Conservation (phyloP, 371 early-diverging fungal species). For the Mortierella sp. region DNA sequence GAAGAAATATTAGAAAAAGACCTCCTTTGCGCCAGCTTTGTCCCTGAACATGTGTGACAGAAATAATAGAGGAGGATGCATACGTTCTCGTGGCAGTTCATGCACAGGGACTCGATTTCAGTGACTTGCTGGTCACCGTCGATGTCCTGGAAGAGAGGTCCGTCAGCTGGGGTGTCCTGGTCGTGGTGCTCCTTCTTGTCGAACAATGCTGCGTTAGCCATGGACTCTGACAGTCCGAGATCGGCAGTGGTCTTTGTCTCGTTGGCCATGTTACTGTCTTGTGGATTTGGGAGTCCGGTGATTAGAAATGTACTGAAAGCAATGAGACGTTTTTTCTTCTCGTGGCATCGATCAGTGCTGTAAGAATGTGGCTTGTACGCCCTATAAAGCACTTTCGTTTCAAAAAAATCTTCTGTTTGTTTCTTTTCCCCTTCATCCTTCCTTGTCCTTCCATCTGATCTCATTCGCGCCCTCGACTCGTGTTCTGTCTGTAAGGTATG, state of each 20-base stretch:
- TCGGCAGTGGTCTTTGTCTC: constrained; percentile 20
- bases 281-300: not conserved
- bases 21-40: no score
- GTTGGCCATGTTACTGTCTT: constrained; percentile 18
- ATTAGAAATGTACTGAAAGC: no score
- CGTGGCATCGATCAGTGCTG: no score
- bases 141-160: constrained; percentile 79
- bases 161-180: constrained; percentile 30
- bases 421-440: not conserved
- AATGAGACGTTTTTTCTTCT: no score
- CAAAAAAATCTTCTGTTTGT: constrained; percentile 4
- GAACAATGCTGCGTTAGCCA: constrained; percentile 26
- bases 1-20: not conserved
- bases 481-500: constrained; percentile 13
- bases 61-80: constrained; percentile 7
- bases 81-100: constrained; percentile 91
- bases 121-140: constrained; percentile 68
- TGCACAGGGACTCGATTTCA: constrained; percentile 92
- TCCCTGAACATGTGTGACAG: no score
- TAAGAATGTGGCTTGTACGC: not conserved
- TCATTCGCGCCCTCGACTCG: no score
- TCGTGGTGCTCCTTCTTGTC: constrained; percentile 31
- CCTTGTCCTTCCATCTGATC: not conserved
- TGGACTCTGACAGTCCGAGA: constrained; percentile 29
- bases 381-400: no score